Evolutionary conservation across 768 basidiomycete species (phyloP).

Genomic region (Multifurca ochricompacta): DNA sequence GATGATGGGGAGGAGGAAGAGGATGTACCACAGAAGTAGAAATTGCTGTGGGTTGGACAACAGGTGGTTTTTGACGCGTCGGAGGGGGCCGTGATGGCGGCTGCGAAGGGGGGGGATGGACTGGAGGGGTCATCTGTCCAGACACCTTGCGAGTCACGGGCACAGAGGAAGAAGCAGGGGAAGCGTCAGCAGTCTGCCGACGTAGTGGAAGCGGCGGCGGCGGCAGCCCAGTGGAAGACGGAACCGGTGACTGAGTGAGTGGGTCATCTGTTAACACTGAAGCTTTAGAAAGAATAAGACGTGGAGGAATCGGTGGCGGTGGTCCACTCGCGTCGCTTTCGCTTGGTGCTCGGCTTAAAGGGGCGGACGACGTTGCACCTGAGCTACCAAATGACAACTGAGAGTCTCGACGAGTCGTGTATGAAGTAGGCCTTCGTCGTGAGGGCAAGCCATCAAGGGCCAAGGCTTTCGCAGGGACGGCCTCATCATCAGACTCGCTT

Average conservation of each 20-base stretch:
- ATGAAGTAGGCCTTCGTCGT: neutral
- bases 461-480: neutral
- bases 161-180: neutral
- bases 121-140: constrained; percentile 4
- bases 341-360: neutral
- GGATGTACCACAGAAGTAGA: neutral
- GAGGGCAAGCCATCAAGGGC: neutral
- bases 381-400: constrained; percentile 1
- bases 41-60: neutral
- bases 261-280: neutral
- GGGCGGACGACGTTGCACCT: neutral
- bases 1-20: neutral
- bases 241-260: constrained; percentile 6
- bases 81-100: neutral
- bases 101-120: neutral
- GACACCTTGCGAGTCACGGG: neutral
- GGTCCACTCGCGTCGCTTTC: constrained; percentile 6
- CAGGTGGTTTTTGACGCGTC: neutral
- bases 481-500: neutral
- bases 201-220: constrained; percentile 11
- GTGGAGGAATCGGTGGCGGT: constrained; percentile 8
- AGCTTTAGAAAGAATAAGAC: neutral
- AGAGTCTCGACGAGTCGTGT: neutral
- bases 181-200: neutral
- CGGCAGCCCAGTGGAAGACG: neutral